Conservation (phyloP, 148 eudicot species). For the Rhododendron vialii region DNA sequence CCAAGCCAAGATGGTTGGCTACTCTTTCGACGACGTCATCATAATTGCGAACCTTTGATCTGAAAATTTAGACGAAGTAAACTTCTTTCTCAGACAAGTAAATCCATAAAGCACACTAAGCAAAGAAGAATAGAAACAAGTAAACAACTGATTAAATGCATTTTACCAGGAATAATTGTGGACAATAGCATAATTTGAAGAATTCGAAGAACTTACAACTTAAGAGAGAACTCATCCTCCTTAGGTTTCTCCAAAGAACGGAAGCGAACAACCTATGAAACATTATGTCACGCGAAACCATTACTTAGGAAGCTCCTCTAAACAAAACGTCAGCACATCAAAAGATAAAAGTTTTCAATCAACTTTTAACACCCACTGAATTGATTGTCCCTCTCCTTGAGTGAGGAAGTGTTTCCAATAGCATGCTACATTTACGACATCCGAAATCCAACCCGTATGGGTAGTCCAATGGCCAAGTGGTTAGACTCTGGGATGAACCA, state of each 20-base stretch:
- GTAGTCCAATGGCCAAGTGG: not conserved
- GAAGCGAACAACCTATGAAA: conserved; percentile 70
- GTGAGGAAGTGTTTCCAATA: too few species aligned
- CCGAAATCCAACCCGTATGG: too few species aligned
- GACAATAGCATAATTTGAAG: not conserved
- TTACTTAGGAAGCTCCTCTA: not conserved
- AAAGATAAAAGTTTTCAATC: not conserved
- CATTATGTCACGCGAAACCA: not conserved
- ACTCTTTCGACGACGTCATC: conserved; percentile 87
- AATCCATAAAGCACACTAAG: not conserved
- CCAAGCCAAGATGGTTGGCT: conserved; percentile 62
- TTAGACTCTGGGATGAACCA: not conserved
- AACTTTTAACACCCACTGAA: not conserved
- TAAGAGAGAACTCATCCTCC: conserved; percentile 83
- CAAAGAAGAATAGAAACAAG: not conserved
- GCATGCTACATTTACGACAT: too few species aligned
- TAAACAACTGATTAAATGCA: not conserved
- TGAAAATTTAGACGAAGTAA: conserved; percentile 13
- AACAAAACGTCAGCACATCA: not conserved
- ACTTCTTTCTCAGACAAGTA: not conserved
- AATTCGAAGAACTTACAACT: conserved; percentile 54
- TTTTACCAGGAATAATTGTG: not conserved
- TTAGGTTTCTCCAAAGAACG: conserved; percentile 75
- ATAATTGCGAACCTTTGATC: conserved; percentile 75
- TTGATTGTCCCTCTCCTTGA: too few species aligned